A percentile compares a stretch with the other conserved stretches of the same genome.
These are phyloP conservation scores for Litsea cubeba DNA, from an alignment of 164 flowering plant species.

Conservation along the genomic window DNA sequence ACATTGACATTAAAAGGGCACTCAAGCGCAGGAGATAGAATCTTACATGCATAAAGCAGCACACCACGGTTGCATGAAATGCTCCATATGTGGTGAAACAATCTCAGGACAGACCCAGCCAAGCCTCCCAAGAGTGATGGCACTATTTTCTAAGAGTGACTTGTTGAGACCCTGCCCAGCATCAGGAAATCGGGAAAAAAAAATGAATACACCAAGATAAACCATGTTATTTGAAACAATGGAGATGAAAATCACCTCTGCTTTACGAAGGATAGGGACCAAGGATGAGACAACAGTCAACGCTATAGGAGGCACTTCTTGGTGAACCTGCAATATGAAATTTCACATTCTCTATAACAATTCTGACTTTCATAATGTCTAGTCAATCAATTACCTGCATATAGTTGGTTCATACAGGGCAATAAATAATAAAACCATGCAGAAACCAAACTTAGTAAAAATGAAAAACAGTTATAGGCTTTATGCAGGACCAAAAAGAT, in stretches of 20 bases:
- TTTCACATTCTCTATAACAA: not conserved
- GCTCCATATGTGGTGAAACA: conserved; percentile 96
- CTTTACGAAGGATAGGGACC: conserved; percentile 79
- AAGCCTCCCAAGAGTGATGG: conserved; percentile 94
- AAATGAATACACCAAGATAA: not conserved
- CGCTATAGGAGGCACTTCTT: conserved; percentile 81
- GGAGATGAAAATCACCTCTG: conserved; percentile 52
- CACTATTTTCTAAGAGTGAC: conserved; percentile 92
- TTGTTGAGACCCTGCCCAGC: conserved; percentile 68
- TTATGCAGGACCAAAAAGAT: too few species aligned
- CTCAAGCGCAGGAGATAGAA: not conserved
- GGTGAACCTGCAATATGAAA: conserved; percentile 54
- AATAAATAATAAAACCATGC: not conserved
- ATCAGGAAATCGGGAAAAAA: conserved; percentile 10
- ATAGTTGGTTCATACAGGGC: too few species aligned
- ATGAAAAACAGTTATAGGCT: too few species aligned
- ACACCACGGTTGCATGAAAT: conserved; percentile 97
- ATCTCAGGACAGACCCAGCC: conserved; percentile 95
- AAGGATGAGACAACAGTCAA: conserved; percentile 69
- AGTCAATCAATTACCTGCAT: too few species aligned
- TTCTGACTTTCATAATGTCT: not conserved
- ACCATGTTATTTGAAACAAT: not conserved
- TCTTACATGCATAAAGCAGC: conserved; percentile 76
- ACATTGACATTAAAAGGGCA: not conserved
- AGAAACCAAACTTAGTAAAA: not conserved